These are phyloP conservation scores for Spathaspora sp. DNA, from an alignment of 805 yeast genomes.

Conservation along the genomic window DNA sequence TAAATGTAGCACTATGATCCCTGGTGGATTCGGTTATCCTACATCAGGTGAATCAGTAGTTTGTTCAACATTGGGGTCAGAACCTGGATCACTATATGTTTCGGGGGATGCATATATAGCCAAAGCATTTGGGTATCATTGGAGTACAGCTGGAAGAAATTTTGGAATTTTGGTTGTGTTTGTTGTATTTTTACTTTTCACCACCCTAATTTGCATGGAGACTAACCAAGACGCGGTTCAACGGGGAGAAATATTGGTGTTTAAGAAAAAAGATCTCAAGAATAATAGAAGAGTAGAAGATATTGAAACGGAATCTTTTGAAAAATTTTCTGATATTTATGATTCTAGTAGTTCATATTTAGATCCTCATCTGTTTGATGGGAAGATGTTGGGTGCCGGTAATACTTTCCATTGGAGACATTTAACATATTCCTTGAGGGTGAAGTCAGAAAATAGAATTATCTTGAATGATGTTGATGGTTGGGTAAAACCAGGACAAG, in stretches of 20 bases:
- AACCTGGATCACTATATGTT: constrained; percentile 18
- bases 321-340: neutral
- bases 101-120: constrained; percentile 28
- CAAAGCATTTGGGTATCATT: constrained; percentile 40
- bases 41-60: constrained; percentile 9
- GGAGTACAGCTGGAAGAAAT: constrained; percentile 58
- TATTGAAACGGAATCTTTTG: neutral
- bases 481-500: constrained; percentile 75
- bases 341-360: neutral
- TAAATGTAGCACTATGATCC: constrained; percentile 46
- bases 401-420: constrained; percentile 75
- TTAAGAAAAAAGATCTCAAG: constrained; percentile 47
- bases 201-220: constrained; percentile 56
- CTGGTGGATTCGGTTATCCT: constrained; percentile 36
- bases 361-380: neutral
- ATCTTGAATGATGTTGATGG: constrained; percentile 48
- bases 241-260: constrained; percentile 68
- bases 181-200: constrained; percentile 47
- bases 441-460: constrained; percentile 44
- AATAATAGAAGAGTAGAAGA: constrained; percentile 35
- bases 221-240: constrained; percentile 58
- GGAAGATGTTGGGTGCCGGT: neutral
- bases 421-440: constrained; percentile 65
- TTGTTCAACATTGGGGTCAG: constrained; percentile 23
- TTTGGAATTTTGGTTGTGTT: constrained; percentile 60